Percentiles rank a stretch among this genome's conserved stretches.
phyloP scores from a whole-genome alignment of 2,329 filamentous ascomycete genomes.

The Emmonsia crescens region DNA sequence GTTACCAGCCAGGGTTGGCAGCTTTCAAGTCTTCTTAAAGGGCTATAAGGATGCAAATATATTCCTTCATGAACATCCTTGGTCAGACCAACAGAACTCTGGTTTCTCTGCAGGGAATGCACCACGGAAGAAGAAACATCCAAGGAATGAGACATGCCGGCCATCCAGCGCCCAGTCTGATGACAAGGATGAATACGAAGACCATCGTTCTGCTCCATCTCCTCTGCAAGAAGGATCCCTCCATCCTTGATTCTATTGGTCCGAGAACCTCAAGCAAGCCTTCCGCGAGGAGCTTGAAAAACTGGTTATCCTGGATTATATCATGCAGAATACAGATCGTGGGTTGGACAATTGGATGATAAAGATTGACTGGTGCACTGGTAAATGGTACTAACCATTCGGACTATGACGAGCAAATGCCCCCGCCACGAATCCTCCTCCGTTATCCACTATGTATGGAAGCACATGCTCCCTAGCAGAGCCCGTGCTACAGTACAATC shows the following conservation, averaged over 20 bases:
- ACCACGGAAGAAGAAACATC: conserved; percentile 55
- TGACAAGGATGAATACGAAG: conserved; percentile 51
- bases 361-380: conserved; percentile 75
- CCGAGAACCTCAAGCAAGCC: conserved; percentile 72
- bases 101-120: conserved; percentile 59
- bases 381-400: conserved; percentile 38
- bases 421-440: conserved; percentile 34
- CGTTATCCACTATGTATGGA: not conserved
- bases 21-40: conserved; percentile 94
- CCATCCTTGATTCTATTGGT: conserved; percentile 63
- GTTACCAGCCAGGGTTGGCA: conserved; percentile 81
- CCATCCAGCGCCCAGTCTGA: conserved; percentile 51
- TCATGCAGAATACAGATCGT: conserved; percentile 97
- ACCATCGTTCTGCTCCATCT: conserved; percentile 32
- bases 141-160: conserved; percentile 74
- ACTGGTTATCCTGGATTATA: conserved; percentile 93
- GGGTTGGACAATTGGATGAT: conserved; percentile 99
- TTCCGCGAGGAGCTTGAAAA: conserved; percentile 95
- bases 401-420: conserved; percentile 40
- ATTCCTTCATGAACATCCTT: conserved; percentile 88
- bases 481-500: not conserved
- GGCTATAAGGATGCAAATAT: conserved; percentile 96
- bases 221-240: conserved; percentile 34
- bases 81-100: conserved; percentile 75
- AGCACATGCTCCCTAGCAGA: not conserved